phyloP scores from a whole-genome alignment of 73 alveolate species.

The Uronychia binucleata region DNA sequence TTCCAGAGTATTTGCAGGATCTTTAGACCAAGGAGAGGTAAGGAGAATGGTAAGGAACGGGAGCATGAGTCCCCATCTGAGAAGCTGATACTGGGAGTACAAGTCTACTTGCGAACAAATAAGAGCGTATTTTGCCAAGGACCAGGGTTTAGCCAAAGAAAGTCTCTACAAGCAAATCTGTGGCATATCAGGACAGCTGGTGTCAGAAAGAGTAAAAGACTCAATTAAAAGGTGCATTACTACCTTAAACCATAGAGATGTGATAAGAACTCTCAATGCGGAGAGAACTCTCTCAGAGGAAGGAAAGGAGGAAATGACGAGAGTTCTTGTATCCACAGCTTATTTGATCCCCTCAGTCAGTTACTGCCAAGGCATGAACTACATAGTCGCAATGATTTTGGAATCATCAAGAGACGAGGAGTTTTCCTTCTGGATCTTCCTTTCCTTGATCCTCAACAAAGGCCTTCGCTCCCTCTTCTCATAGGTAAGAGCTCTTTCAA shows the following conservation, averaged over 20 bases:
- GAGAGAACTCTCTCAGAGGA: slow-evolving; percentile 3
- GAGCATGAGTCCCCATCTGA: too few relatives aligned
- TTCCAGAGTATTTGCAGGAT: too few relatives aligned
- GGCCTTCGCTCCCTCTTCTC: slow-evolving; percentile 15
- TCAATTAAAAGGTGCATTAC: background rate
- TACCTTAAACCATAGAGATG: background rate
- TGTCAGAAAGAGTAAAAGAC: background rate
- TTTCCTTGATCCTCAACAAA: slow-evolving; percentile 50
- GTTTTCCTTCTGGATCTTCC: slow-evolving; percentile 70
- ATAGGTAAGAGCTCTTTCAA: background rate
- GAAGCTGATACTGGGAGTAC: background rate
- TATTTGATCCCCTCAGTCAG: slow-evolving; percentile 64
- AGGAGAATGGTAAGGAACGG: too few relatives aligned
- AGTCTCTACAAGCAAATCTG: background rate
- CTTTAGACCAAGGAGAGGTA: too few relatives aligned
- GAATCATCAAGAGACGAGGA: slow-evolving; percentile 64
- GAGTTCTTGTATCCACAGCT: slow-evolving; percentile 11
- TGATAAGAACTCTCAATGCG: background rate
- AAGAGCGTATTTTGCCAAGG: background rate
- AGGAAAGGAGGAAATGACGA: slow-evolving; percentile 19
- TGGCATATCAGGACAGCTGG: background rate
- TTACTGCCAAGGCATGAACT: slow-evolving; percentile 88
- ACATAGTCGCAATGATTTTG: slow-evolving; percentile 69
- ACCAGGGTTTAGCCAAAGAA: background rate
- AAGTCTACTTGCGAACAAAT: background rate